Conservation (phyloP, 2,329 filamentous ascomycete genomes). For the Cladosporium sp. region DNA sequence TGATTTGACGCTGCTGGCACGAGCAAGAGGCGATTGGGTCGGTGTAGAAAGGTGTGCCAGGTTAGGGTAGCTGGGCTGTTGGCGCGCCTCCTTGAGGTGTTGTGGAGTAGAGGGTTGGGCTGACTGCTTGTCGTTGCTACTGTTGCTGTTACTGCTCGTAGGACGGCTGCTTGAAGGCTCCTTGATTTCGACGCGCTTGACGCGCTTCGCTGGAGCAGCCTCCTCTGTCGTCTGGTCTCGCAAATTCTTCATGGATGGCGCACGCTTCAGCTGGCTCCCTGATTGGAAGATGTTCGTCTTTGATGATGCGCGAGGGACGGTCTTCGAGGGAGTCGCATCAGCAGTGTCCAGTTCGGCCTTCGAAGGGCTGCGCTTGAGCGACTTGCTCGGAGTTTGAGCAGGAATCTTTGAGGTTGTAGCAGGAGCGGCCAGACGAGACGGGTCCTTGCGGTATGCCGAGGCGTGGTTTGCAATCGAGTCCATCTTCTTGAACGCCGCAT, state of each 20-base stretch:
- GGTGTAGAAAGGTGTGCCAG: slow-evolving; percentile 68
- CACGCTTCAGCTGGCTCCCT: slow-evolving; percentile 30
- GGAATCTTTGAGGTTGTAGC: slow-evolving; percentile 43
- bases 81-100: slow-evolving; percentile 49
- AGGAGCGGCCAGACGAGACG: slow-evolving; percentile 13
- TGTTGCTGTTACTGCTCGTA: not conserved
- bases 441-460: slow-evolving; percentile 69
- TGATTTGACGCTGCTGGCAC: slow-evolving; percentile 55
- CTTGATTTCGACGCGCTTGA: slow-evolving; percentile 50
- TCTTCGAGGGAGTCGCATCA: slow-evolving; percentile 29
- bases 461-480: slow-evolving; percentile 88
- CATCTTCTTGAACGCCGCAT: slow-evolving; percentile 94
- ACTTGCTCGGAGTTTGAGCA: slow-evolving; percentile 31
- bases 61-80: slow-evolving; percentile 50
- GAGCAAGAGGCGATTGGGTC: slow-evolving; percentile 71
- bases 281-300: slow-evolving; percentile 27
- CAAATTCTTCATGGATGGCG: slow-evolving; percentile 27
- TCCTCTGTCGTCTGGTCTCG: slow-evolving; percentile 27
- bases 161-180: slow-evolving; percentile 1
- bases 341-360: slow-evolving; percentile 67
- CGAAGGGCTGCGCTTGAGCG: slow-evolving; percentile 56
- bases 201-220: slow-evolving; percentile 64
- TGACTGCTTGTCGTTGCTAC: slow-evolving; percentile 3
- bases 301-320: slow-evolving; percentile 28
- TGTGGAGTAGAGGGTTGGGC: slow-evolving; percentile 46